These are phyloP conservation scores for Schizopora paradoxa DNA, from an alignment of 1,284 basidiomycete genomes.

Conservation along the genomic window DNA sequence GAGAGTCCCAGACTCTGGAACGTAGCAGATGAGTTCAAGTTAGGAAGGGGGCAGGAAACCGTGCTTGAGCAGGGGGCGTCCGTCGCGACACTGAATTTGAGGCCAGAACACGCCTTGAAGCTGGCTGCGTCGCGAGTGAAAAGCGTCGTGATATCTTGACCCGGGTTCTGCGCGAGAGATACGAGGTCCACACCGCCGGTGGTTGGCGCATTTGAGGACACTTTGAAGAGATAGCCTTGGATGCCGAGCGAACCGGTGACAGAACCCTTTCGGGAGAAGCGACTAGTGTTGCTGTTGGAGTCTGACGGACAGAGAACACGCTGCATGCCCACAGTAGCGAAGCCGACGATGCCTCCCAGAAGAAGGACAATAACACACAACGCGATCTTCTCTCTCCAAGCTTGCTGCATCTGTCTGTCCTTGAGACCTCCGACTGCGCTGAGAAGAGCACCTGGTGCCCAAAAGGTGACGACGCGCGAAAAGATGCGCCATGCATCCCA, in stretches of 20 bases:
- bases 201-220: slow-evolving; percentile 48
- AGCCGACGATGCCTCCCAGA: slow-evolving; percentile 81
- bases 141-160: slow-evolving; percentile 84
- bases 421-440: slow-evolving; percentile 74
- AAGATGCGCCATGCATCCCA: slow-evolving; percentile 82
- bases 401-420: slow-evolving; percentile 75
- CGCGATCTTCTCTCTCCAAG: slow-evolving; percentile 97
- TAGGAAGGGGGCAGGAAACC: slow-evolving; percentile 57
- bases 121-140: slow-evolving; percentile 68
- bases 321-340: slow-evolving; percentile 93
- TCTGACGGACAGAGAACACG: slow-evolving; percentile 82
- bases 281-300: slow-evolving; percentile 49
- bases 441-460: slow-evolving; percentile 83
- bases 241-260: slow-evolving; percentile 66
- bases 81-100: slow-evolving; percentile 63
- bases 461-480: slow-evolving; percentile 79
- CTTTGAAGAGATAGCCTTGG: slow-evolving; percentile 75
- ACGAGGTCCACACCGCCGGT: slow-evolving; percentile 53
- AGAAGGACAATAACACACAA: slow-evolving; percentile 83
- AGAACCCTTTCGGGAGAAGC: slow-evolving; percentile 65
- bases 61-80: slow-evolving; percentile 65
- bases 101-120: slow-evolving; percentile 58
- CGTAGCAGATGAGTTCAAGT: slow-evolving; percentile 51
- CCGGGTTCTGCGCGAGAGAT: slow-evolving; percentile 57
- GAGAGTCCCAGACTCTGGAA: slow-evolving; percentile 55